Percentiles rank a stretch among this genome's conserved stretches.
Conservation (phyloP, 192 early-diverging fungal genomes). For the Physocladia obscura region DNA sequence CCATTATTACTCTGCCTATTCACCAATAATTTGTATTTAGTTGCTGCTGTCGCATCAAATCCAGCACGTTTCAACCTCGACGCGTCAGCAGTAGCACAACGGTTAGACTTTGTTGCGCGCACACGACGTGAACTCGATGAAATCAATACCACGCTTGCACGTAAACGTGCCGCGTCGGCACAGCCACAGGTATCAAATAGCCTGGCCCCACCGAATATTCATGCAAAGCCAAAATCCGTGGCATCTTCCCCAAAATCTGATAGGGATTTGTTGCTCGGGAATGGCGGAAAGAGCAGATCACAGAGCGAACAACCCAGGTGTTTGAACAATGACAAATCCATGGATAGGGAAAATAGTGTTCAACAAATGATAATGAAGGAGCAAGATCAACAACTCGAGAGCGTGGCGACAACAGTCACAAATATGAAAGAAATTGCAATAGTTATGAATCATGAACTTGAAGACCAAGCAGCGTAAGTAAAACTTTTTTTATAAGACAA, state of each 20-base stretch:
- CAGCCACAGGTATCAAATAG: not conserved
- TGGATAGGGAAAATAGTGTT: conserved; percentile 43
- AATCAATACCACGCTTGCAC: not conserved
- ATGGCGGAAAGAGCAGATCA: conserved; percentile 2
- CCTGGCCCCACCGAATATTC: not conserved
- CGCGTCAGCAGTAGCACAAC: conserved; percentile 32
- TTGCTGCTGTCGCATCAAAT: conserved; percentile 44
- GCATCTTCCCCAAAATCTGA: not conserved
- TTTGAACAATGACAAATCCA: conserved; percentile 34
- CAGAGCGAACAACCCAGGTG: no score
- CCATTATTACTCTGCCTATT: not conserved
- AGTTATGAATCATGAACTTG: conserved; percentile 57
- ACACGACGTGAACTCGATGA: conserved; percentile 27
- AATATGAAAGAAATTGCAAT: conserved; percentile 50
- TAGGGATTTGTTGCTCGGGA: not conserved
- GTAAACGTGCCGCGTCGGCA: not conserved
- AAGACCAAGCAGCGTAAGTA: conserved; percentile 53
- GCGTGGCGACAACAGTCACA: conserved; percentile 42
- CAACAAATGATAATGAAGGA: conserved; percentile 50
- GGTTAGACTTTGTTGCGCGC: conserved; percentile 42
- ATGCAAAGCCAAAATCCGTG: not conserved
- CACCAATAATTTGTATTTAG: not conserved
- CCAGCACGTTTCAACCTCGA: conserved; percentile 45
- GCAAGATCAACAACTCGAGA: conserved; percentile 57
- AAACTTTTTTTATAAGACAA: not conserved